phyloP scores from a whole-genome alignment of 371 early-diverging fungal species.

The Mortierella sp. region DNA sequence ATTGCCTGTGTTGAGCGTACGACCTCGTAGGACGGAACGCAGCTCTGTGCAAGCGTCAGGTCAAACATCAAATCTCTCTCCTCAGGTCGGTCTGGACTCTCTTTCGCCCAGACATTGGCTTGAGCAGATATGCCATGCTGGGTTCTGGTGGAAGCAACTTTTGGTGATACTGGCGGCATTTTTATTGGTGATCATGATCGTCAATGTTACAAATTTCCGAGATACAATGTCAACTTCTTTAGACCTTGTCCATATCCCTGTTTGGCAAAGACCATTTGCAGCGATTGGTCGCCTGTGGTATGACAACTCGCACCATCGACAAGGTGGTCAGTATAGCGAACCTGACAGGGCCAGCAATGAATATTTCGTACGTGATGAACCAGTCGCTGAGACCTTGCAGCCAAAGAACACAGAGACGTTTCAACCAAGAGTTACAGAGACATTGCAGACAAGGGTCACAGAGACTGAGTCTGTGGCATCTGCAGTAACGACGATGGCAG shows the following conservation, averaged over 20 bases:
- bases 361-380: background rate
- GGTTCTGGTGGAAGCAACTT: conserved; percentile 40
- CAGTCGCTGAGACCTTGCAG: background rate
- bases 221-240: conserved; percentile 36
- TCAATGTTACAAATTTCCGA: conserved; percentile 46
- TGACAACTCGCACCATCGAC: background rate
- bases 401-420: background rate
- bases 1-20: conserved; percentile 7
- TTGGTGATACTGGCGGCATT: conserved; percentile 22
- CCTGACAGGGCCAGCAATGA: background rate
- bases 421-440: background rate
- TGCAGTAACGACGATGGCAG: background rate
- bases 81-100: conserved; percentile 25
- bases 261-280: conserved; percentile 26
- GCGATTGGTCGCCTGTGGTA: conserved; percentile 24
- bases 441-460: background rate
- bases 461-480: background rate
- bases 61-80: conserved; percentile 24
- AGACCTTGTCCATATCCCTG: conserved; percentile 20
- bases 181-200: conserved; percentile 29
- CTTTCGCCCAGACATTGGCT: background rate
- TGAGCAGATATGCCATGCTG: background rate
- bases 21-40: background rate
- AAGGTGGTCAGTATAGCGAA: background rate
- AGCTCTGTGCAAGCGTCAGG: background rate